Base-by-base conservation (phyloP, 2,329 filamentous ascomycete genomes). In the Xylogone sp. region DNA sequence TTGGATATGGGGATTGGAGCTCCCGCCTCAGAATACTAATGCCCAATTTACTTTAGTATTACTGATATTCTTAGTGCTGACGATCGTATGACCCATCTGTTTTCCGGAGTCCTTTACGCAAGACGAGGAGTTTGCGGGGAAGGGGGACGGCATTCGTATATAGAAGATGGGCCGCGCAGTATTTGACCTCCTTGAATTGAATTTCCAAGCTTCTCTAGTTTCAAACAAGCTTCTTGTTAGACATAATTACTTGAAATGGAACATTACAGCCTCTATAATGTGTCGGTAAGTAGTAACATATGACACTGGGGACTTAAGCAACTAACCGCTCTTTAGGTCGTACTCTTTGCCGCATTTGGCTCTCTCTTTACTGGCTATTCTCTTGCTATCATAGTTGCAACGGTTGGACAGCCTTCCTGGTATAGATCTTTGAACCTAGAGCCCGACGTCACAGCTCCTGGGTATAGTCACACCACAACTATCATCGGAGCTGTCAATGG, bases 401-500 rank as follows among this genome's bases (percentile, higher is more conserved):
- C 53, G 7, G 16, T 55, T 8, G 53, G 53, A 22, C 53, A 55
- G 31, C 53, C 53, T 18, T 50, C 53, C 3, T 55, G 31, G 39
- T 55, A 55, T 19, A 24, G n/a, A 16, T 53, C 50, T 2, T 20
- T 55, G 18, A 42, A 55, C 42, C 42, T 55, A 9, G 43, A 45
- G 21, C 4, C 47, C 9, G 29, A 50, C 29, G 21, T 50, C 16
- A 51, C 50, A 6, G 46, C 43, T 8, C 50, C 48, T 21, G 47
- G 47, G 8, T 55, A 55, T 45, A 43, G 19, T 31, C 50, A 55
- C 24, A 55, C 53, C 13, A 55, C 46, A 7, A 49, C 50, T 19
- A 55, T 53, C 27, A 55, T 55, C 20, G 53, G 50, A 18, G 50
- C 52, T 22, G 43, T 42, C 18, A 57, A 54, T 43, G 53, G 53